Evolutionary conservation across 1,284 basidiomycete genomes (phyloP).

Genomic region (Taiwanofungus camphoratus): DNA sequence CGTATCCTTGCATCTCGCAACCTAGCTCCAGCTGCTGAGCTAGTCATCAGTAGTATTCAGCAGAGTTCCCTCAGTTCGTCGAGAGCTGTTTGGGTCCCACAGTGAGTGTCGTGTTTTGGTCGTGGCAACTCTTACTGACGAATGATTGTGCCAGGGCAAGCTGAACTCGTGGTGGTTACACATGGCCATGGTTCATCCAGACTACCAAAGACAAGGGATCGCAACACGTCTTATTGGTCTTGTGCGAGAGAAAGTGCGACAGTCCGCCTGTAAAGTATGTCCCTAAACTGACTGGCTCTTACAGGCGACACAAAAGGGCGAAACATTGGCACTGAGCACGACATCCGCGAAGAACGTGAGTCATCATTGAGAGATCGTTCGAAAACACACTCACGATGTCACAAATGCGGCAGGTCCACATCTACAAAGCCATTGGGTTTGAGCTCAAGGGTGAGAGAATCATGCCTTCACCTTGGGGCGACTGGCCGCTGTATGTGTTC

Average conservation of each 20-base stretch:
- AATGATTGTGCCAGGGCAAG: slow-evolving; percentile 15
- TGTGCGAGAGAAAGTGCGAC: slow-evolving; percentile 13
- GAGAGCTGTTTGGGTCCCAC: slow-evolving; percentile 13
- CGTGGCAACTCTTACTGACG: background rate
- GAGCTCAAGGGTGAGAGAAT: background rate
- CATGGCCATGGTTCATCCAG: slow-evolving; percentile 14
- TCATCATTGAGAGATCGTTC: background rate
- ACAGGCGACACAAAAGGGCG: slow-evolving; percentile 8
- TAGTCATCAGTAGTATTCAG: slow-evolving; percentile 9
- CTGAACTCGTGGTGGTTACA: slow-evolving; percentile 20
- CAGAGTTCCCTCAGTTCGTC: slow-evolving; percentile 14
- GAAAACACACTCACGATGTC: background rate
- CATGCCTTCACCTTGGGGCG: background rate
- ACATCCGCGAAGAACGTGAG: slow-evolving; percentile 9
- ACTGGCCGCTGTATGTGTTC: background rate
- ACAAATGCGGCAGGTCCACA: too few relatives aligned
- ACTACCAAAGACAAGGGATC: slow-evolving; percentile 16
- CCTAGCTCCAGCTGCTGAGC: background rate
- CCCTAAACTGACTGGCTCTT: background rate
- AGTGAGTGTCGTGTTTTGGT: slow-evolving; percentile 5
- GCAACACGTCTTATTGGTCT: slow-evolving; percentile 10
- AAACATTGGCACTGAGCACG: slow-evolving; percentile 11
- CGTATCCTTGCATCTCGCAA: slow-evolving; percentile 1
- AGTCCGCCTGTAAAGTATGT: background rate
- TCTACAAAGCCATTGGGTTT: background rate